Percentiles rank a stretch among this genome's conserved stretches.
Conservation (phyloP, 352 stramenopile genomes). For the Elongisporangium anandrum region DNA sequence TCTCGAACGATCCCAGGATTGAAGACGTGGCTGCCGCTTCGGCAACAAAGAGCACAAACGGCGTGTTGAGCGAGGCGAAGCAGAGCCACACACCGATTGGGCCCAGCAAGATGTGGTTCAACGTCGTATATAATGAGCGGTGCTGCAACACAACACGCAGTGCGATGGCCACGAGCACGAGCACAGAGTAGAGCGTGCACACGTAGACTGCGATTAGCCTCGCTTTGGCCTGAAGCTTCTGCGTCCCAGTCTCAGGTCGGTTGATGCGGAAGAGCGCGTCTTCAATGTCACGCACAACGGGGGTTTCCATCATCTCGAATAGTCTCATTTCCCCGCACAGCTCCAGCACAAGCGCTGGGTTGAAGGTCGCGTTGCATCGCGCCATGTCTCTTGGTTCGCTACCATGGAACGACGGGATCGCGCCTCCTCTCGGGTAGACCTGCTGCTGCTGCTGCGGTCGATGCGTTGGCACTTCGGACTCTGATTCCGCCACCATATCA, state of each 20-base stretch:
- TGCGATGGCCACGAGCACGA: conserved; percentile 64
- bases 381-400: conserved; percentile 39
- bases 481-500: background rate
- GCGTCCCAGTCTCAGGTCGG: conserved; percentile 62
- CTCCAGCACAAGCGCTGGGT: conserved; percentile 62
- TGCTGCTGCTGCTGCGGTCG: background rate
- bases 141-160: conserved; percentile 65
- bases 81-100: conserved; percentile 82
- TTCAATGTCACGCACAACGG: conserved; percentile 71
- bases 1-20: conserved; percentile 74
- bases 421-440: conserved; percentile 47
- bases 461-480: background rate
- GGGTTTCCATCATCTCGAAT: conserved; percentile 84
- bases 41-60: conserved; percentile 71
- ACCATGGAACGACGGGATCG: conserved; percentile 52
- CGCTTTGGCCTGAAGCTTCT: conserved; percentile 67
- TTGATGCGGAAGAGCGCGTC: conserved; percentile 75
- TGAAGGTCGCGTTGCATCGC: conserved; percentile 73
- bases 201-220: conserved; percentile 49
- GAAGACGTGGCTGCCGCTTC: conserved; percentile 69
- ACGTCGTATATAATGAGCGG: conserved; percentile 56
- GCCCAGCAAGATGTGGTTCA: conserved; percentile 66
- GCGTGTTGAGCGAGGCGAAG: conserved; percentile 81
- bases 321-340: conserved; percentile 85
- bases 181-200: conserved; percentile 61